These are phyloP conservation scores for Gossypium schwendimanii DNA, from an alignment of 441 rosid genomes.

Conservation along the genomic window DNA sequence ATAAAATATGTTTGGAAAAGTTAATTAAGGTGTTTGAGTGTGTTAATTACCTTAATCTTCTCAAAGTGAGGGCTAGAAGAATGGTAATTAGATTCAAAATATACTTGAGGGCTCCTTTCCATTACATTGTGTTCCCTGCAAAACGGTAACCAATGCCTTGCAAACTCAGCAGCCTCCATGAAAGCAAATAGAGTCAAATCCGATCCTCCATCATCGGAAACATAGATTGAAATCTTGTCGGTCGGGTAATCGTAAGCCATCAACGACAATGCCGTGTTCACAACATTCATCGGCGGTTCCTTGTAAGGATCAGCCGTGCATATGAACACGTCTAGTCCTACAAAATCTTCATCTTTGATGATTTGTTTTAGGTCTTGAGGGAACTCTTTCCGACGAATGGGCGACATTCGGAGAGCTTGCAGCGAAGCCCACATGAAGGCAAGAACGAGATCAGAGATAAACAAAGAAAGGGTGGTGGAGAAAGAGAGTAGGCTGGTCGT, in stretches of 20 bases:
- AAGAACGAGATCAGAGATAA: slow-evolving; percentile 17
- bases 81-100: slow-evolving; percentile 25
- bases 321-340: slow-evolving; percentile 19
- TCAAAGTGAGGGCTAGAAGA: slow-evolving; percentile 17
- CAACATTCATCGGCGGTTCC: slow-evolving; percentile 32
- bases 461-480: background rate
- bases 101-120: slow-evolving; percentile 36
- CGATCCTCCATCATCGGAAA: slow-evolving; percentile 57
- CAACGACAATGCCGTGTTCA: slow-evolving; percentile 35
- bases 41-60: slow-evolving; percentile 43
- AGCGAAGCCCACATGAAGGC: slow-evolving; percentile 24
- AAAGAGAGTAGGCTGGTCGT: background rate
- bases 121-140: background rate
- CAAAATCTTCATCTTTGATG: slow-evolving; percentile 6
- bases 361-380: slow-evolving; percentile 13
- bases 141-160: slow-evolving; percentile 41
- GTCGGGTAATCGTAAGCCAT: slow-evolving; percentile 37
- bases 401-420: slow-evolving; percentile 21
- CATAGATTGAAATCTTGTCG: slow-evolving; percentile 24
- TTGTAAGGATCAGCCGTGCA: slow-evolving; percentile 29
- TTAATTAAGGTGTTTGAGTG: background rate
- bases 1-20: background rate
- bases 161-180: slow-evolving; percentile 51
- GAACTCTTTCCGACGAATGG: slow-evolving; percentile 10
- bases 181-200: slow-evolving; percentile 45